Base-by-base conservation (phyloP, 2,329 filamentous ascomycete genomes). In the Teratosphaeria gauchensis region DNA sequence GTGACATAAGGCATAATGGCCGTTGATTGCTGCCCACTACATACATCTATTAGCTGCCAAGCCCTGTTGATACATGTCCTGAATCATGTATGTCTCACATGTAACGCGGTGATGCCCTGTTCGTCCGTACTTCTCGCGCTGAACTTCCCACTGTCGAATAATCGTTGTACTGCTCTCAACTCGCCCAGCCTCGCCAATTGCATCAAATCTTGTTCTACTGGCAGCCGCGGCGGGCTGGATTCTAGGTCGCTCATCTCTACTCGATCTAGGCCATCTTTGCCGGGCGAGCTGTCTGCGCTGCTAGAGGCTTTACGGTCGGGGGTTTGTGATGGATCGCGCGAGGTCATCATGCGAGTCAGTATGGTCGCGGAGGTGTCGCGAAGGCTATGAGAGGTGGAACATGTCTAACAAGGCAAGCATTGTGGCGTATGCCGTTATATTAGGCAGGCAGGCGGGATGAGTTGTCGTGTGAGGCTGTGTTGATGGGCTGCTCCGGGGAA, bases 1-100 rank as follows among this genome's bases (percentile, higher is more conserved):
- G 74, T 94, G 92, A 82, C 92, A 96, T 80, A 97, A 91, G 65
- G 90, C 89, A 77, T 92, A 95, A 73, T 96, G 94, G 71, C 97
- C 97, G 78, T 99, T 99, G 74, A 99, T 97, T 42, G 95, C 90
- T 53, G 94, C 94, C 94, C 94, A 99, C 90, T 99, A 72, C 56
- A 42, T 52, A 51, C 38, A 60, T 62, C 42, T 28, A 28, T 16
- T 24, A 19, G 5, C 42, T 35, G 21, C n/a, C 33, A 57, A 19
- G 42, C 4, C 42, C 42, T 5, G 19, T 8, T 8, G 19, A 3
- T 6, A 48, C 8, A n/a, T 21, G 8, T 16, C 42, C 42, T 48
- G 42, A 48, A 48, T 48, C 42, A 48, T 46, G 38, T 16, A 24
- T 54, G 11, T 53, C 76, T 68, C 81, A 96, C 92, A 80, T 97